phyloP scores from a whole-genome alignment of 257 asterid species.

The Buddleja alternifolia region DNA sequence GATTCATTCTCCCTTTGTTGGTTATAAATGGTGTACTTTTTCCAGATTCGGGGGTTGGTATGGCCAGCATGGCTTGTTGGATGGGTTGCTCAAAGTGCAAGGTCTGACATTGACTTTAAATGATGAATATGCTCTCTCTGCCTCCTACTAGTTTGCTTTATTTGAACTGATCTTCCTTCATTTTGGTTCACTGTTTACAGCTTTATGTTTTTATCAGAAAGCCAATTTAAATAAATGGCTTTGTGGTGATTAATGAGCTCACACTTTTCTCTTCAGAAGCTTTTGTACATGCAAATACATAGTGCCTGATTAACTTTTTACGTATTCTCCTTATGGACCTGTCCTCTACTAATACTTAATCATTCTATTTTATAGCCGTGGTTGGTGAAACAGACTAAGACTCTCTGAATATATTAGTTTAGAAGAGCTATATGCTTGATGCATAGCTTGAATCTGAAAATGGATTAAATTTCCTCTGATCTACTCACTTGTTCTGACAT shows the following conservation, averaged over 20 bases:
- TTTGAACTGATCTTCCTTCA: background rate
- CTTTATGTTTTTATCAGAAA: background rate
- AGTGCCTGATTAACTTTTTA: background rate
- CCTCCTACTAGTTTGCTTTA: background rate
- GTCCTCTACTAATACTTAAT: background rate
- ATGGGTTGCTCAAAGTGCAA: constrained; percentile 84
- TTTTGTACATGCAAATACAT: background rate
- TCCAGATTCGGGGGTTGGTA: constrained; percentile 73
- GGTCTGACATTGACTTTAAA: constrained; percentile 38
- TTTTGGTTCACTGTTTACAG: background rate
- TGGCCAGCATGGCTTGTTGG: constrained; percentile 85
- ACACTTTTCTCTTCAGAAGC: background rate
- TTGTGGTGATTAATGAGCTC: background rate
- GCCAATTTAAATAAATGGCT: background rate
- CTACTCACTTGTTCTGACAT: constrained; percentile 18
- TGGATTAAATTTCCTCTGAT: background rate
- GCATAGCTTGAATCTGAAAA: constrained; percentile 4
- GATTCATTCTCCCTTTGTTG: background rate
- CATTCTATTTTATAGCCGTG: background rate
- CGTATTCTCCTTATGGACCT: background rate
- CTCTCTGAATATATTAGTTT: background rate
- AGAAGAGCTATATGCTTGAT: constrained; percentile 7
- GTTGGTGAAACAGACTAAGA: constrained; percentile 2
- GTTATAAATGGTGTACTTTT: constrained; percentile 22
- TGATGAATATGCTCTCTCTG: background rate